Percentiles rank a stretch among this genome's conserved stretches.
These are phyloP conservation scores for Phialophora tarda DNA, from an alignment of 2,329 filamentous ascomycete genomes.

Conservation along the genomic window DNA sequence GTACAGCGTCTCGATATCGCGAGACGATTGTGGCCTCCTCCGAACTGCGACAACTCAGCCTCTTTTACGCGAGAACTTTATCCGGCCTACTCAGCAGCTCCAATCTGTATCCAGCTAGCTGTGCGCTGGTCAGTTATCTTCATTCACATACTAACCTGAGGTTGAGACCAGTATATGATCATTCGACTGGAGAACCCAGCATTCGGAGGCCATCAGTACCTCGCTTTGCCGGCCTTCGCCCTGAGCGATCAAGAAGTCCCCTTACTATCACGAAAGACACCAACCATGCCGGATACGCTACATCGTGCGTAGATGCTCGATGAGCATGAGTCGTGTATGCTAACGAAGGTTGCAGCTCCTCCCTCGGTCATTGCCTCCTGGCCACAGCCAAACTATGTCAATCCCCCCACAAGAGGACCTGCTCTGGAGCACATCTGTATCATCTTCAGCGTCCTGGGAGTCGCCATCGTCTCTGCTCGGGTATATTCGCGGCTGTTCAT, in stretches of 20 bases:
- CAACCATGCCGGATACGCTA: slow-evolving; percentile 31
- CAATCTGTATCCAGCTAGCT: not conserved
- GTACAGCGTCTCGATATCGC: not conserved
- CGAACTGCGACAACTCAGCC: not conserved
- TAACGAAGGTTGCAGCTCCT: slow-evolving; percentile 21
- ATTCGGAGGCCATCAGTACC: not conserved
- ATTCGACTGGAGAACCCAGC: not conserved
- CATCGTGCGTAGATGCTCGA: slow-evolving; percentile 24
- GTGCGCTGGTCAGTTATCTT: not conserved
- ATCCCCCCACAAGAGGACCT: slow-evolving; percentile 41
- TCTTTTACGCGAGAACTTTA: not conserved
- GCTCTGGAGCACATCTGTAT: slow-evolving; percentile 39
- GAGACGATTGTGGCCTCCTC: not conserved
- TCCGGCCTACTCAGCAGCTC: not conserved
- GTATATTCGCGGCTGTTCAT: slow-evolving; percentile 42
- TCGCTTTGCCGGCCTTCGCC: not conserved
- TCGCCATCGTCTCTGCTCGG: slow-evolving; percentile 38
- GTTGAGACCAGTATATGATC: not conserved
- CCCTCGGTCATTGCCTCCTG: slow-evolving; percentile 36
- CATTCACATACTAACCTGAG: not conserved
- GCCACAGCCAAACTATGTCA: slow-evolving; percentile 43
- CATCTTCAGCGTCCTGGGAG: slow-evolving; percentile 37
- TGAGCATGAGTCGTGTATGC: not conserved
- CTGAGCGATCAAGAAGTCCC: not conserved
- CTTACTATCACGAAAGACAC: not conserved